These are phyloP conservation scores for Cicer arietinum DNA, from an alignment of 306 rosid genomes.

Conservation along the genomic window DNA sequence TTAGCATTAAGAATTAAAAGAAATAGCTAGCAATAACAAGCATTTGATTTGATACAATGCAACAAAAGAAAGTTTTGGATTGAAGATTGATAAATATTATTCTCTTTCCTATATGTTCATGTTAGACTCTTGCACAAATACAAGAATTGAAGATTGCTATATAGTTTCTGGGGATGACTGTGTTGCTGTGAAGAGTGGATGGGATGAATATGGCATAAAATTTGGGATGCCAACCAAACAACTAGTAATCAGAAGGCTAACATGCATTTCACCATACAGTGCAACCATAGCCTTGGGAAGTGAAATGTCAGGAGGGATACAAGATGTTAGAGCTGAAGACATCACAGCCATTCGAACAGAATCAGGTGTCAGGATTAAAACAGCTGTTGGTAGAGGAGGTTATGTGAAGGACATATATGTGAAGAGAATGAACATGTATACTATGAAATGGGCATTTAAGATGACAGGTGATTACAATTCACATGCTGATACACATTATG, in stretches of 20 bases:
- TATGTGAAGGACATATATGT: constrained; percentile 81
- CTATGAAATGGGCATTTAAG: constrained; percentile 91
- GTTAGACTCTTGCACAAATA: constrained; percentile 82
- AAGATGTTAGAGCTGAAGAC: constrained; percentile 80
- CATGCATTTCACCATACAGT: constrained; percentile 82
- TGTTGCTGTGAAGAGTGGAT: constrained; percentile 86
- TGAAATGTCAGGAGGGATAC: constrained; percentile 88
- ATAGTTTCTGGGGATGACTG: constrained; percentile 92
- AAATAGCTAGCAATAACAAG: constrained; percentile 1
- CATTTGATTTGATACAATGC: constrained; percentile 30
- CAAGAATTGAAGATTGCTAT: constrained; percentile 79
- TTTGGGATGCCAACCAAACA: constrained; percentile 78
- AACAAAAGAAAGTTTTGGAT: not conserved
- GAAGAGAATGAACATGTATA: constrained; percentile 64
- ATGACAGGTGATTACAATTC: constrained; percentile 85
- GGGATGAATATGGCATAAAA: constrained; percentile 87
- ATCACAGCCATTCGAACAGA: constrained; percentile 67
- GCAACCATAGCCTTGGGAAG: constrained; percentile 89
- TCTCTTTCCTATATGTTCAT: not conserved
- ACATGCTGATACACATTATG: constrained; percentile 72
- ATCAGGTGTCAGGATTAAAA: constrained; percentile 80
- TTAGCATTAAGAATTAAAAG: not conserved
- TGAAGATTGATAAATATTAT: not conserved
- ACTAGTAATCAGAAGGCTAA: constrained; percentile 67
- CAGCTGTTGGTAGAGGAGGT: constrained; percentile 85